These are phyloP conservation scores for Boletus bicolor DNA, from an alignment of 768 basidiomycete species.

Conservation along the genomic window DNA sequence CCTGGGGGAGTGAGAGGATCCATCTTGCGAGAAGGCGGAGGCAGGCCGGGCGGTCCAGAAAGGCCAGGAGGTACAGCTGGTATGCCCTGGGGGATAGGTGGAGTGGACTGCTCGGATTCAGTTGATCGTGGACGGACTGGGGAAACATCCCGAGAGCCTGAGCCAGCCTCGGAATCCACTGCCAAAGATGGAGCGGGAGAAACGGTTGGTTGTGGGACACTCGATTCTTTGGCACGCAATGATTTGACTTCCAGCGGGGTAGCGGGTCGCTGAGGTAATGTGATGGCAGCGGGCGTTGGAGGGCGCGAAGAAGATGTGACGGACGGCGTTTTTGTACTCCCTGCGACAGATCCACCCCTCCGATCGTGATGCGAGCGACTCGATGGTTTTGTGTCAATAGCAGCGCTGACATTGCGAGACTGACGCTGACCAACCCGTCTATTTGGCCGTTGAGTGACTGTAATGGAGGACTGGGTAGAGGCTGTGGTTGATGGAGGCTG, in stretches of 20 bases:
- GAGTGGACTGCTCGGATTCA: conserved; percentile 37
- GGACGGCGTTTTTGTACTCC: conserved; percentile 42
- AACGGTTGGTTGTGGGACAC: conserved; percentile 36
- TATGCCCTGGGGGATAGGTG: conserved; percentile 47
- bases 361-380: conserved; percentile 42
- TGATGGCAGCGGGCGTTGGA: conserved; percentile 44
- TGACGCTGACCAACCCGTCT: conserved; percentile 50
- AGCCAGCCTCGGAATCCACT: conserved; percentile 49
- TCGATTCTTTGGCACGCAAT: conserved; percentile 39
- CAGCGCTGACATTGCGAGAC: conserved; percentile 38
- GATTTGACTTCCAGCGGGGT: conserved; percentile 43
- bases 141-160: conserved; percentile 41
- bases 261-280: conserved; percentile 40
- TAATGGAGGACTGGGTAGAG: conserved; percentile 17
- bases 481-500: conserved; percentile 14
- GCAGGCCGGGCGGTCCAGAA: conserved; percentile 48
- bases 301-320: conserved; percentile 56
- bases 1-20: conserved; percentile 48
- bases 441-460: conserved; percentile 35
- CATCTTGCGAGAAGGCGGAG: conserved; percentile 43
- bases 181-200: conserved; percentile 48
- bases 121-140: conserved; percentile 41
- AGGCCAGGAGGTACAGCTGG: conserved; percentile 61
- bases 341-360: conserved; percentile 35
- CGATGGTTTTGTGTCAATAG: conserved; percentile 34